Base-by-base conservation (phyloP, 2,329 filamentous ascomycete genomes). In the Monilinia vaccinii-corymbosi region DNA sequence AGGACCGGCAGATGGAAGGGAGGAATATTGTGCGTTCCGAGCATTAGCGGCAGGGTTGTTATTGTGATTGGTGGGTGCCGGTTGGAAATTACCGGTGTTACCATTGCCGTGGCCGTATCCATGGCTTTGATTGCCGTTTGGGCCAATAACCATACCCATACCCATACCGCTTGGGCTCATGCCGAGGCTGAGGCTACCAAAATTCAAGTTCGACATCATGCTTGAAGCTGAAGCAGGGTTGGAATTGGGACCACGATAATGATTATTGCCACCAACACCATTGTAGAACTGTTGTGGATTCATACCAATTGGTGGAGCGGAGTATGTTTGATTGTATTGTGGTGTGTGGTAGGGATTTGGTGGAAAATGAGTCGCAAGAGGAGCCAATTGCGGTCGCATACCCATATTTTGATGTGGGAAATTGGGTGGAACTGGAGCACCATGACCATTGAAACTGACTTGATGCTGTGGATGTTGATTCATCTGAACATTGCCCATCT, bases 401-500 rank as follows among this genome's bases (percentile, higher is more conserved):
- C 51, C 51, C 51, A 55, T 44, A 11, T 44, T 55, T 14, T 28
- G 57, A 25, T 55, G 31, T 36, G 46, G 48, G 3, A 59, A 59
- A 23, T 44, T 21, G 14, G n/a, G 5, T 31, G 32, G 57, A 7
- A 42, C 7, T 2, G 28, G n/a, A 53, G 42, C 21, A 45, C 44
- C 21, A 38, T 59, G 18, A 6, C 38, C 51, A 11, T 28, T 31
- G 46, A 58, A 50, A 14, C 9, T 32, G 25, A 49, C 25, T 42
- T 51, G 56, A 25, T 52, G 28, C 13, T 59, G 48, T 2, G 45
- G 31, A 18, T 46, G 50, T n/a, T 46, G 49, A 25, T 55, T 44
- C 18, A 21, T n/a, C 10, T 44, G 32, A 18, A 10, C 23, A 23
- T 21, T 31, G 13, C 42, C 32, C 23, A 55, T 40, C 9, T 47